Base-by-base conservation (phyloP, 2,329 filamentous ascomycete species). In the Mollisia scopiformis region DNA sequence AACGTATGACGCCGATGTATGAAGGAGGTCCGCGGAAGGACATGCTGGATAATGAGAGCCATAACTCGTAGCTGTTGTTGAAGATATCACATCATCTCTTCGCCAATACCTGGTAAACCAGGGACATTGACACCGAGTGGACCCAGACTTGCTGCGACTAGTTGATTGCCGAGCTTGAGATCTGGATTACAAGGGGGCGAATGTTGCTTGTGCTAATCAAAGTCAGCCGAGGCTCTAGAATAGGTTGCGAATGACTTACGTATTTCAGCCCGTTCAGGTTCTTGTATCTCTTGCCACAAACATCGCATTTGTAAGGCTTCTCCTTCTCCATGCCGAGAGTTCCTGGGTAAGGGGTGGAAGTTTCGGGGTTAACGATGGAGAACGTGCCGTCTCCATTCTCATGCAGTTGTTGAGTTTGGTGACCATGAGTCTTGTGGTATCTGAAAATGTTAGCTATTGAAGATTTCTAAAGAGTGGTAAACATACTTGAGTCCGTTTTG, bases 311-410 rank as follows among this genome's bases (percentile, higher is more conserved):
- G 75, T 98, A 98, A 2, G 95, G 95, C 80, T 99, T 99, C 80
- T 98, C 94, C 76, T 98, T 99, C 79, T 99, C 95, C 95, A 99
- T 99, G n/a, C 95, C 95, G 35, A 97, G 82, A 1, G 95, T 98
- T 31, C 95, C 95, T 0, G 95, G 95, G 67, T 98, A 99, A 0
- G 95, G 95, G 1, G 92, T 86, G 28, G 91, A 95, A 0, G 95
- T 98, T 73, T 97, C 91, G 0, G 95, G 95, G 70, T 99, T 96
- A 55, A 99, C 94, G 68, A 99, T 99, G 0, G 94, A 98, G 74
- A 97, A 98, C 2, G 95, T 97, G 55, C 95, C 95, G 72, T 99
- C 95, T 16, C 91, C 90, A 71, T 99, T 99, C 75, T 97, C 93
- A 73, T 97, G 93, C 62, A 99, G 83, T 75, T 97, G 92, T 75